A percentile compares a stretch with the other conserved stretches of the same genome.
Conservation (phyloP, 2,329 filamentous ascomycete genomes). For the Alternaria burnsii region DNA sequence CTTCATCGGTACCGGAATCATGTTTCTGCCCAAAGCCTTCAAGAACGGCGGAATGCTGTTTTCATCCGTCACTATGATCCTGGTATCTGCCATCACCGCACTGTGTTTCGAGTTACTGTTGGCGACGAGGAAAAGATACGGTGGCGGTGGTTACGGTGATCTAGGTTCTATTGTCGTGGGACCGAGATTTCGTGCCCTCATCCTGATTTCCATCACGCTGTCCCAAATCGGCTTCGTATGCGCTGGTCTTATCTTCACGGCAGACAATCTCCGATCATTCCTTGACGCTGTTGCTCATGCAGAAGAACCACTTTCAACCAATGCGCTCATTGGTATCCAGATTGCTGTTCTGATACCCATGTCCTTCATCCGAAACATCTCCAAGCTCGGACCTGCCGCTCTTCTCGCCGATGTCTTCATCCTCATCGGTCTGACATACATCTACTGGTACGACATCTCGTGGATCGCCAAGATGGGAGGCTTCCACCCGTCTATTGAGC, state of each 20-base stretch:
- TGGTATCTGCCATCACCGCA: slow-evolving; percentile 71
- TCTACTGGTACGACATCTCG: slow-evolving; percentile 74
- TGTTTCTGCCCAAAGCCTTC: slow-evolving; percentile 83
- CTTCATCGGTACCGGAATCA: slow-evolving; percentile 81
- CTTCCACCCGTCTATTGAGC: slow-evolving; percentile 66
- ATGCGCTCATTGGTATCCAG: slow-evolving; percentile 71
- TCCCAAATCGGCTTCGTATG: slow-evolving; percentile 83
- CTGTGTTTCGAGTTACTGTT: slow-evolving; percentile 77
- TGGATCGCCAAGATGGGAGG: slow-evolving; percentile 63
- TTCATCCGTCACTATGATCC: slow-evolving; percentile 72
- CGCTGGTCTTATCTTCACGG: slow-evolving; percentile 78
- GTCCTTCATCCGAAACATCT: slow-evolving; percentile 76
- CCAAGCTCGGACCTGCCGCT: slow-evolving; percentile 74
- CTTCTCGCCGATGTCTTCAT: slow-evolving; percentile 77
- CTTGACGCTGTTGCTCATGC: slow-evolving; percentile 67
- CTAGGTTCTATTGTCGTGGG: slow-evolving; percentile 69
- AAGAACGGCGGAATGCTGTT: slow-evolving; percentile 80
- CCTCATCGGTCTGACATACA: slow-evolving; percentile 73
- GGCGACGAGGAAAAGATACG: slow-evolving; percentile 69
- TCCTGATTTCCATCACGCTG: slow-evolving; percentile 74
- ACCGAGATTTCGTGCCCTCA: slow-evolving; percentile 68
- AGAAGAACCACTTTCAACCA: slow-evolving; percentile 61
- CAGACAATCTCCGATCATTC: slow-evolving; percentile 76
- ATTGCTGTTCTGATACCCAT: slow-evolving; percentile 71
- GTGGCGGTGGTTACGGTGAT: slow-evolving; percentile 78